Percentiles rank a stretch among this genome's conserved stretches.
Conservation (phyloP, 345 rosid species). For the Xanthoceras sorbifolium region DNA sequence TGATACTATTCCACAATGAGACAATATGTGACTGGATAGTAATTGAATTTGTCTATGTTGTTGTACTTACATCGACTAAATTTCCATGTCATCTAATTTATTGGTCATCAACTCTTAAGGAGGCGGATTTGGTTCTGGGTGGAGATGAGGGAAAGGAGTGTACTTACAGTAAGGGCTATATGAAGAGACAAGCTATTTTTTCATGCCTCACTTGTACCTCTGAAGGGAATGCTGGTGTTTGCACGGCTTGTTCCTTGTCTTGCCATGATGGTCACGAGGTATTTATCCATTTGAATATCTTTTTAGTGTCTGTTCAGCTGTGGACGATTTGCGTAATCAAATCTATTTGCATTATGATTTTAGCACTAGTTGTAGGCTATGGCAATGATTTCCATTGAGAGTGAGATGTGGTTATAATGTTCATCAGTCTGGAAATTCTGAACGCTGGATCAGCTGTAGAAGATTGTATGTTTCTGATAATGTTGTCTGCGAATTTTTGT, state of each 20-base stretch:
- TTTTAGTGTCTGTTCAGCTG: background rate
- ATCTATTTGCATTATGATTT: background rate
- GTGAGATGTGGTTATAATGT: background rate
- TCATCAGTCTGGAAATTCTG: background rate
- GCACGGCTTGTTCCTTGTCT: slow-evolving; percentile 93
- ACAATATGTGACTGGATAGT: background rate
- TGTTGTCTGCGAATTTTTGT: no score
- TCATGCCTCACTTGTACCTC: slow-evolving; percentile 94
- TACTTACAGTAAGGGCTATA: slow-evolving; percentile 78
- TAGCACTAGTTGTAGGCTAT: background rate
- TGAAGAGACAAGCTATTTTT: slow-evolving; percentile 94
- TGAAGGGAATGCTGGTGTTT: slow-evolving; percentile 87
- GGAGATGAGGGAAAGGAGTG: slow-evolving; percentile 97
- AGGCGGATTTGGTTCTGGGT: slow-evolving; percentile 94
- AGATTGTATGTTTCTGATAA: background rate
- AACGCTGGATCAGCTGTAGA: background rate
- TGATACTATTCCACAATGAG: background rate
- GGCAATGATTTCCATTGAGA: background rate
- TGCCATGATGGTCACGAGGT: slow-evolving; percentile 99
- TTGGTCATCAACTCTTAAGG: slow-evolving; percentile 42
- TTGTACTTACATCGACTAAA: background rate
- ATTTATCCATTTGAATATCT: slow-evolving; percentile 9
- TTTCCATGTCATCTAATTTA: slow-evolving; percentile 1
- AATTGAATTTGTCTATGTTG: background rate
- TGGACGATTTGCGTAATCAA: background rate